Evolutionary conservation across 306 rosid genomes (phyloP).

Genomic region (Acacia acuminata): DNA sequence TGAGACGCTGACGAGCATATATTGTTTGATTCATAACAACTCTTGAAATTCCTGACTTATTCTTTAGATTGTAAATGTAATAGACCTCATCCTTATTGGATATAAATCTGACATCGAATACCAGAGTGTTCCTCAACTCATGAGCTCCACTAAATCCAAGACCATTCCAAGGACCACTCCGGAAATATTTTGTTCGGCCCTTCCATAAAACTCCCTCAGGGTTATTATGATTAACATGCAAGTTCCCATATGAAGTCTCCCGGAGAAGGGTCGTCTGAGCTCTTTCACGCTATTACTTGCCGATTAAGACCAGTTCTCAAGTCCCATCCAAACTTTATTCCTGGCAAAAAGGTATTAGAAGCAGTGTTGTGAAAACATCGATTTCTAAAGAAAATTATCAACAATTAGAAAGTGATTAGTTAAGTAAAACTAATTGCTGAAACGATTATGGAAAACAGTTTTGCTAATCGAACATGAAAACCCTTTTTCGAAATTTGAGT

Average conservation of each 20-base stretch:
- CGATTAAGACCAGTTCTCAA: constrained; percentile 33
- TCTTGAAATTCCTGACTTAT: constrained; percentile 14
- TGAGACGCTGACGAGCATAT: background rate
- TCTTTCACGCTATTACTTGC: constrained; percentile 36
- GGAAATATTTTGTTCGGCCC: constrained; percentile 4
- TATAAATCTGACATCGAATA: background rate
- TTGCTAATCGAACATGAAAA: too few species aligned
- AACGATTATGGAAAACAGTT: too few species aligned
- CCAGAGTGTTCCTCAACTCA: background rate
- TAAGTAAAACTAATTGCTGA: too few species aligned
- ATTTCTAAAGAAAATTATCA: too few species aligned
- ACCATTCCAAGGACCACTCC: constrained; percentile 57
- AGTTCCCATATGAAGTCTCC: constrained; percentile 34
- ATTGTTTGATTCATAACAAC: constrained; percentile 14
- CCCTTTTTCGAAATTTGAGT: too few species aligned
- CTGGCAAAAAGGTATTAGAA: constrained; percentile 42
- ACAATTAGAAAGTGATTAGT: too few species aligned
- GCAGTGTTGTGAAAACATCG: too few species aligned
- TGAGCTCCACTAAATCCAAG: constrained; percentile 29
- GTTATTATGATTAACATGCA: constrained; percentile 10
- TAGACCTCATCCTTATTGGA: constrained; percentile 29
- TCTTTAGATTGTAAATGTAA: constrained; percentile 16
- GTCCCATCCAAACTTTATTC: constrained; percentile 49
- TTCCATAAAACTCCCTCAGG: constrained; percentile 37
- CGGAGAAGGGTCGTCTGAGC: constrained; percentile 46